phyloP scores from a whole-genome alignment of 345 rosid species.

The Physaria fendleri region DNA sequence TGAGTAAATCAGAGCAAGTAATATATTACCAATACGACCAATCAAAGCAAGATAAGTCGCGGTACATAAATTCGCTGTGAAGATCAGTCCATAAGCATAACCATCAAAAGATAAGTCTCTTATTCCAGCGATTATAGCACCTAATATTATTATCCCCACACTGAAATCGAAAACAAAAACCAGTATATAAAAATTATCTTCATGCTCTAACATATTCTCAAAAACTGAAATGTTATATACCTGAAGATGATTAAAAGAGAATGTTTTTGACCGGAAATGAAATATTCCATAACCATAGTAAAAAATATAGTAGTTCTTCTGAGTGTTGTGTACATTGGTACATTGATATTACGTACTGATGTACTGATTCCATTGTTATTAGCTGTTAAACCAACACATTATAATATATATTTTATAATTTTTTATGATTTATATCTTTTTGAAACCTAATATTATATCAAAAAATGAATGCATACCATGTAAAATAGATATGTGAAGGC shows the following conservation, averaged over 20 bases:
- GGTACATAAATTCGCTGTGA: constrained; percentile 61
- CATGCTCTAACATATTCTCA: no score
- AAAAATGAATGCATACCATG: constrained; percentile 19
- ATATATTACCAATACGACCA: constrained; percentile 36
- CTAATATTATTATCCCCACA: constrained; percentile 54
- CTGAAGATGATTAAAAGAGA: constrained; percentile 46
- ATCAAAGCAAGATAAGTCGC: constrained; percentile 69
- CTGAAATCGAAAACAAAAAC: no score
- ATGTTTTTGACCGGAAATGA: constrained; percentile 51
- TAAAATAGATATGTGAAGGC: constrained; percentile 25
- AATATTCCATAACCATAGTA: constrained; percentile 61
- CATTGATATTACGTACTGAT: constrained; percentile 65
- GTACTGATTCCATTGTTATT: constrained; percentile 71
- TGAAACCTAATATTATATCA: no score
- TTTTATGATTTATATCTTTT: no score
- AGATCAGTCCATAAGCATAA: constrained; percentile 63
- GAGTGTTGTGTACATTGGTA: constrained; percentile 78
- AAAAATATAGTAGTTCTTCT: constrained; percentile 64
- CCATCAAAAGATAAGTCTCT: constrained; percentile 70
- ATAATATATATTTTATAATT: no score
- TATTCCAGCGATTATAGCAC: constrained; percentile 65
- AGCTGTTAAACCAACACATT: no score
- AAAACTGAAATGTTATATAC: no score
- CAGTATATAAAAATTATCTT: no score
- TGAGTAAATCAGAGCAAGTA: not conserved